Evolutionary conservation across 139 green algal genomes (phyloP).

Genomic region (Chlamydomonas sphaeroides): DNA sequence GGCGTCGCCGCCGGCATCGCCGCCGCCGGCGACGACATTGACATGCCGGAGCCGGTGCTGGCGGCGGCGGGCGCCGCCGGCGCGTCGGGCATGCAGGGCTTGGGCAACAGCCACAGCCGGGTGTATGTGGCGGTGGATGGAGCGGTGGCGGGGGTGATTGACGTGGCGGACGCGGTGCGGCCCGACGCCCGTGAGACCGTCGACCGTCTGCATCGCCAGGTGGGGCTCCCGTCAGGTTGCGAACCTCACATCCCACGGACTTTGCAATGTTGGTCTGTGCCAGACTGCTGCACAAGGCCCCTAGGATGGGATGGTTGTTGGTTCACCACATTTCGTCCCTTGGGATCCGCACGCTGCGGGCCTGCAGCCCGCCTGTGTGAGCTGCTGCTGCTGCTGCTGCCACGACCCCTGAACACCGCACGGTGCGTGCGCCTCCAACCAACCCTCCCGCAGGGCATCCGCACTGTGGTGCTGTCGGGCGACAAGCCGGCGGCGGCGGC

Average conservation of each 20-base stretch:
- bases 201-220: slow-evolving; percentile 20
- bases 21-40: slow-evolving; percentile 19
- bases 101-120: slow-evolving; percentile 68
- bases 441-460: slow-evolving; percentile 54
- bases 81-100: slow-evolving; percentile 11
- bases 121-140: slow-evolving; percentile 77
- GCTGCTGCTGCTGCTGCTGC: too few species aligned
- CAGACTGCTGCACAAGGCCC: too few species aligned
- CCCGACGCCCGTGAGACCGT: slow-evolving; percentile 61
- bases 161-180: slow-evolving; percentile 73
- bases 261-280: too few species aligned
- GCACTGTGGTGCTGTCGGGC: slow-evolving; percentile 79
- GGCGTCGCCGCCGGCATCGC: not conserved
- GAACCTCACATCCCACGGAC: too few species aligned
- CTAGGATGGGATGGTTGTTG: too few species aligned
- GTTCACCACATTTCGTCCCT: too few species aligned
- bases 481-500: slow-evolving; percentile 65
- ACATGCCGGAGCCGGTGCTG: not conserved
- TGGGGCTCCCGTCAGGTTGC: too few species aligned
- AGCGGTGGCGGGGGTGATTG: slow-evolving; percentile 63
- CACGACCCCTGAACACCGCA: too few species aligned
- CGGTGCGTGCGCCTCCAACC: too few species aligned
- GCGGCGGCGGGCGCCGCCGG: not conserved
- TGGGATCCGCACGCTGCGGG: too few species aligned
- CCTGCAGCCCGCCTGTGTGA: too few species aligned